Evolutionary conservation across 2,329 filamentous ascomycete species (phyloP).

Genomic region (Sclerotinia minor): DNA sequence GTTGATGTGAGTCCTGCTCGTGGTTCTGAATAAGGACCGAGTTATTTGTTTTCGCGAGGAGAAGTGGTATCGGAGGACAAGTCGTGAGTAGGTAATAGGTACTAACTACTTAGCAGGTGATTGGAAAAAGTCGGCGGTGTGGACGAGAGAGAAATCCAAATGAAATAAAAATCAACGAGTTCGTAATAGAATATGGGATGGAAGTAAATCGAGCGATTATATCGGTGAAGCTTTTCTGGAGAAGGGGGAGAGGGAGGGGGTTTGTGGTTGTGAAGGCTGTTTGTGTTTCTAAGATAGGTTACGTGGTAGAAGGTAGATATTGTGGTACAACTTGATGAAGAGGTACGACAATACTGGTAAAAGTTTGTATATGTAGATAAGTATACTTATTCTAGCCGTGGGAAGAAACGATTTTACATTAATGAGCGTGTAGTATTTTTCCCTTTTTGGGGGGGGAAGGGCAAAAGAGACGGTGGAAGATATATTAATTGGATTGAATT

Average conservation of each 20-base stretch:
- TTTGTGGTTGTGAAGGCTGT: constrained; percentile 6
- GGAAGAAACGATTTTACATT: constrained; percentile 4
- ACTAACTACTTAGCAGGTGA: not conserved
- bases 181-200: not conserved
- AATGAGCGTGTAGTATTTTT: not conserved
- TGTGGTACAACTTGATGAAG: constrained; percentile 4
- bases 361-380: not conserved
- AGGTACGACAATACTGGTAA: not conserved
- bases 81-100: not conserved
- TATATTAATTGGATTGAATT: constrained; percentile 2
- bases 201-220: constrained; percentile 6
- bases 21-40: constrained; percentile 8
- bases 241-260: not conserved
- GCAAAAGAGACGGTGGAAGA: constrained; percentile 10
- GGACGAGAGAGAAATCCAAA: not conserved
- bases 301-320: constrained; percentile 8
- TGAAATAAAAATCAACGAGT: not conserved
- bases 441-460: too few relatives aligned
- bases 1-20: constrained; percentile 18
- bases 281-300: constrained; percentile 9
- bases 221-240: not conserved
- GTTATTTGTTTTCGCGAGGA: constrained; percentile 2
- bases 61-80: constrained; percentile 13
- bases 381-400: not conserved
- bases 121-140: constrained; percentile 5